Conservation (phyloP, 495 filamentous ascomycete genomes). For the Penicillium canescens region DNA sequence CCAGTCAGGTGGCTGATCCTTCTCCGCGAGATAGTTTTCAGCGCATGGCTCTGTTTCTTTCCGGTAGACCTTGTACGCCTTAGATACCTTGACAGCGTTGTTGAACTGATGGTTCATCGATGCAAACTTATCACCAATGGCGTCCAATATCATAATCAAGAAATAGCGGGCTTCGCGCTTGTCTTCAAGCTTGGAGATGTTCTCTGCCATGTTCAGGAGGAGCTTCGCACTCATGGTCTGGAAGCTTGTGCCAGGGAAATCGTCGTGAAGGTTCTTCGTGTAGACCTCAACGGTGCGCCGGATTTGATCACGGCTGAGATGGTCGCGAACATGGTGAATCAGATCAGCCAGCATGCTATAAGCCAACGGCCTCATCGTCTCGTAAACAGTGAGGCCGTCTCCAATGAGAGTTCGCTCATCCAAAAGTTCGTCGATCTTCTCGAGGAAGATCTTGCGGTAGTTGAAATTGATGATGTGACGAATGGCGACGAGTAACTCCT, state of each 20-base stretch:
- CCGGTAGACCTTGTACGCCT: slow-evolving; percentile 61
- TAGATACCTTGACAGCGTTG: slow-evolving; percentile 91
- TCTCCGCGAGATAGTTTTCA: slow-evolving; percentile 83
- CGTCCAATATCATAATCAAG: slow-evolving; percentile 94
- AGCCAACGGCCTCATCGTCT: slow-evolving; percentile 91
- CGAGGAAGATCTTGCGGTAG: slow-evolving; percentile 91
- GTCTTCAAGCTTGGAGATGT: slow-evolving; percentile 86
- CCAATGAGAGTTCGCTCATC: slow-evolving; percentile 93
- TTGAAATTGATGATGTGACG: slow-evolving; percentile 99
- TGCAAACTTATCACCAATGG: slow-evolving; percentile 96
- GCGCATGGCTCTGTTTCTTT: slow-evolving; percentile 59
- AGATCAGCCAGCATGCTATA: slow-evolving; percentile 99
- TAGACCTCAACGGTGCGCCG: slow-evolving; percentile 94
- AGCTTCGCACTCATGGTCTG: slow-evolving; percentile 99
- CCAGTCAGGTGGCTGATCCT: slow-evolving; percentile 81
- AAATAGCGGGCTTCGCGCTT: slow-evolving; percentile 94
- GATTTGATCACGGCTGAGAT: slow-evolving; percentile 82
- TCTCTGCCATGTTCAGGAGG: slow-evolving; percentile 94
- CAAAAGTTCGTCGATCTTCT: slow-evolving; percentile 91
- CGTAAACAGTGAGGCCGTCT: slow-evolving; percentile 94
- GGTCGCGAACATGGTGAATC: slow-evolving; percentile 94
- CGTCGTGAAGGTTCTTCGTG: slow-evolving; percentile 92
- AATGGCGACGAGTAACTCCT: slow-evolving; percentile 94
- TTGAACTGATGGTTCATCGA: slow-evolving; percentile 95
- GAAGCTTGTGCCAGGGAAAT: slow-evolving; percentile 96